These are phyloP conservation scores for Basipetospora chlamydospora DNA, from an alignment of 2,329 filamentous ascomycete species.

Conservation along the genomic window DNA sequence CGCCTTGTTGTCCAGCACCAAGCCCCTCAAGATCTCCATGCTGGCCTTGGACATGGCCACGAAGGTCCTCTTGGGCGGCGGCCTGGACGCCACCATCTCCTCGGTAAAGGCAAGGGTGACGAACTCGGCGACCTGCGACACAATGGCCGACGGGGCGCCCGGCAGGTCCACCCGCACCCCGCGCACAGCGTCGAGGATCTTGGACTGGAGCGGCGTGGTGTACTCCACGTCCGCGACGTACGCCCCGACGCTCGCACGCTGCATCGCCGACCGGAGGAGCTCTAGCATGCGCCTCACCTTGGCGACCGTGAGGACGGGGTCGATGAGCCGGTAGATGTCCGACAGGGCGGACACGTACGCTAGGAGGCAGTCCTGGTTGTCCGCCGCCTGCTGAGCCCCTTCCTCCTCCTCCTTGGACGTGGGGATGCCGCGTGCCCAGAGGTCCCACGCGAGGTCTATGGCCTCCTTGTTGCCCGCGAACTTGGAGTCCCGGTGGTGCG, in stretches of 20 bases:
- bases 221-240: slow-evolving; percentile 62
- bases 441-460: slow-evolving; percentile 48
- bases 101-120: slow-evolving; percentile 51
- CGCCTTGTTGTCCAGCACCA: slow-evolving; percentile 43
- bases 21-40: slow-evolving; percentile 52
- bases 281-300: slow-evolving; percentile 53
- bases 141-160: slow-evolving; percentile 52
- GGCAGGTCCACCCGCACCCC: slow-evolving; percentile 51
- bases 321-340: slow-evolving; percentile 65
- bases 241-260: slow-evolving; percentile 49
- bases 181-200: slow-evolving; percentile 53
- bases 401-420: slow-evolving; percentile 25
- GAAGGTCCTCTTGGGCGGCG: slow-evolving; percentile 53
- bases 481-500: slow-evolving; percentile 24
- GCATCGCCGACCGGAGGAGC: slow-evolving; percentile 56
- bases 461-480: slow-evolving; percentile 33
- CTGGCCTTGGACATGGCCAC: slow-evolving; percentile 77
- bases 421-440: slow-evolving; percentile 57
- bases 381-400: slow-evolving; percentile 21
- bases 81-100: slow-evolving; percentile 16
- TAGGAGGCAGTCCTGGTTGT: slow-evolving; percentile 71
- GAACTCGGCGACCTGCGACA: slow-evolving; percentile 56
- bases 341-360: slow-evolving; percentile 68
- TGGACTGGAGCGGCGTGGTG: slow-evolving; percentile 56
- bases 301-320: slow-evolving; percentile 44